Conservation (phyloP, 2,329 filamentous ascomycete genomes). For the Cladosporium colombiae region DNA sequence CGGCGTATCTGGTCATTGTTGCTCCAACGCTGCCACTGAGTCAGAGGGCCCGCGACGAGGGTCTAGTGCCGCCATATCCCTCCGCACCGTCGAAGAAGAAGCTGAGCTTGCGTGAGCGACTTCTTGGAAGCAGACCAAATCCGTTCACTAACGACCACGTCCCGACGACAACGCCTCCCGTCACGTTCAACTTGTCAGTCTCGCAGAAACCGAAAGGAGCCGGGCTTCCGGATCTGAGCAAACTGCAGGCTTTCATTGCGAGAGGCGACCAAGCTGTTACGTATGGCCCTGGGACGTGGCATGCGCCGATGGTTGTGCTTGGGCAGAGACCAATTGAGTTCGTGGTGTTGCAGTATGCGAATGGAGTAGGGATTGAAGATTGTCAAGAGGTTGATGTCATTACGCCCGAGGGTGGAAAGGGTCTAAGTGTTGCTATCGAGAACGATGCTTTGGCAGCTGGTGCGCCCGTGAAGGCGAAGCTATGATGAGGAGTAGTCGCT, state of each 20-base stretch:
- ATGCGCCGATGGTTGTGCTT: constrained; percentile 92
- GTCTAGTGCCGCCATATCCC: constrained; percentile 45
- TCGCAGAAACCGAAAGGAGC: constrained; percentile 41
- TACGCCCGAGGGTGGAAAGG: constrained; percentile 32
- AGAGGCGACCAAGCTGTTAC: constrained; percentile 80
- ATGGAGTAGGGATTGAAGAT: constrained; percentile 79
- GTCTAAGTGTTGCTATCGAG: constrained; percentile 34
- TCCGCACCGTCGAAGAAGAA: constrained; percentile 34
- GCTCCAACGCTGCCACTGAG: constrained; percentile 68
- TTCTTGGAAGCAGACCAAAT: constrained; percentile 44
- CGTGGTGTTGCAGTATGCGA: constrained; percentile 85
- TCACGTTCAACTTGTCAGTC: constrained; percentile 13
- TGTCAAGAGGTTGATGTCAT: constrained; percentile 72
- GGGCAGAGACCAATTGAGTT: constrained; percentile 75
- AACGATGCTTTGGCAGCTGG: constrained; percentile 21
- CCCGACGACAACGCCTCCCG: constrained; percentile 32
- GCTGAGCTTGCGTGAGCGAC: constrained; percentile 40
- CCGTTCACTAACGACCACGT: constrained; percentile 54
- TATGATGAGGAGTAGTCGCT: constrained; percentile 20
- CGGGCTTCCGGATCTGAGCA: constrained; percentile 71
- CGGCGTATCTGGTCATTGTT: constrained; percentile 80
- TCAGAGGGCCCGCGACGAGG: constrained; percentile 8
- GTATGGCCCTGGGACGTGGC: constrained; percentile 90
- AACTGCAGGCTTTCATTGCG: constrained; percentile 76
- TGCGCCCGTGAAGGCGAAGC: constrained; percentile 26